These are phyloP conservation scores for Phaeomoniella chlamydospora DNA, from an alignment of 2,329 filamentous ascomycete species.

Conservation along the genomic window DNA sequence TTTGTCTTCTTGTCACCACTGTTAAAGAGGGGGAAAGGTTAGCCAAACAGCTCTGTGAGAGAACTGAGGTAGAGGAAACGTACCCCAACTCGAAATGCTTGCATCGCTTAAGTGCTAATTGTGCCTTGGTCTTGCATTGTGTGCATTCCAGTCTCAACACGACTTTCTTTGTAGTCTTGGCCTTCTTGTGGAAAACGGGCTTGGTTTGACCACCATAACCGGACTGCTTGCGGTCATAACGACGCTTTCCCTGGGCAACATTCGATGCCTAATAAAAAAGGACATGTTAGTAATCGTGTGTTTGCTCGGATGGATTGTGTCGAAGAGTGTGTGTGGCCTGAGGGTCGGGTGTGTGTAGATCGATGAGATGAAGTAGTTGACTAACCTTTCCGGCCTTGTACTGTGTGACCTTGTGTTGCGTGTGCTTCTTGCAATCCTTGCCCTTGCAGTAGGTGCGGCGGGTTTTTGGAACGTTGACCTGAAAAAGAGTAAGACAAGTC, in stretches of 20 bases:
- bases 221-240: slow-evolving; percentile 98
- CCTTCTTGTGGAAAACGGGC: slow-evolving; percentile 99
- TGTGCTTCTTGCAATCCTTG: slow-evolving; percentile 88
- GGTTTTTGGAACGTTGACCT: slow-evolving; percentile 99
- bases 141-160: slow-evolving; percentile 97
- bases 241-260: slow-evolving; percentile 97
- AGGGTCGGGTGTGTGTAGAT: not conserved
- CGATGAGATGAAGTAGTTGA: slow-evolving; percentile 3
- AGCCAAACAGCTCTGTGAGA: too few species aligned
- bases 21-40: too few species aligned
- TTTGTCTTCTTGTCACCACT: slow-evolving; percentile 99
- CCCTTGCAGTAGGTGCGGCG: slow-evolving; percentile 96
- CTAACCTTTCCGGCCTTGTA: slow-evolving; percentile 90
- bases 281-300: too few species aligned
- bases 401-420: slow-evolving; percentile 85
- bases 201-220: slow-evolving; percentile 99
- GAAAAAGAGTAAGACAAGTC: slow-evolving; percentile 5
- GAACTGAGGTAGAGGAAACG: slow-evolving; percentile 22
- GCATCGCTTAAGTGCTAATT: slow-evolving; percentile 98
- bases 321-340: not conserved
- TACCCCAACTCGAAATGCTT: slow-evolving; percentile 99
- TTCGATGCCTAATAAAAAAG: slow-evolving; percentile 58
- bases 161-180: slow-evolving; percentile 99
- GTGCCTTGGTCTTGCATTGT: slow-evolving; percentile 89
- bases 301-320: too few species aligned